Percentiles rank a stretch among this genome's conserved stretches.
Conservation (phyloP, 495 filamentous ascomycete species). For the Podospora didyma region DNA sequence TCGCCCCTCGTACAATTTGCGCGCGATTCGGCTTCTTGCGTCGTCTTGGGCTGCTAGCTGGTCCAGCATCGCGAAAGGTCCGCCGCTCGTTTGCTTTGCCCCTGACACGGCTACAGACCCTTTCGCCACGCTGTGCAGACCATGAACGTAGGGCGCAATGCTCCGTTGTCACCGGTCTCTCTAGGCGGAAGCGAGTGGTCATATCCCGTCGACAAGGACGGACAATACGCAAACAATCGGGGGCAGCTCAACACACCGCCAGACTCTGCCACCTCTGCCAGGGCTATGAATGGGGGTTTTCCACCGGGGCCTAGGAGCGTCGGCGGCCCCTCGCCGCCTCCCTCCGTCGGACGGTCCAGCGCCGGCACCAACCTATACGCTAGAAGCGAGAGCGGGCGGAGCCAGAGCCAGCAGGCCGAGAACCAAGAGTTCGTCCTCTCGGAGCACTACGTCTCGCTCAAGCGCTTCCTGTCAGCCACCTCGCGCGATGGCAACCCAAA, state of each 20-base stretch:
- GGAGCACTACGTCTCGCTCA: conserved; percentile 79
- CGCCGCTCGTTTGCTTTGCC: conserved; percentile 12
- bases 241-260: conserved; percentile 68
- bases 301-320: conserved; percentile 45
- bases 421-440: conserved; percentile 52
- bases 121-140: conserved; percentile 22
- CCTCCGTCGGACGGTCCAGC: conserved; percentile 76
- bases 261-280: conserved; percentile 59
- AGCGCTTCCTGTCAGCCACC: conserved; percentile 66
- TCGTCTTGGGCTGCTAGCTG: not conserved
- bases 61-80: not conserved
- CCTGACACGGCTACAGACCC: conserved; percentile 13
- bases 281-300: conserved; percentile 54
- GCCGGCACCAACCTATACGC: conserved; percentile 63
- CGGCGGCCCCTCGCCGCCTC: conserved; percentile 76
- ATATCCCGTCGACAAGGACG: conserved; percentile 57
- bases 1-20: not conserved
- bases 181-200: conserved; percentile 85
- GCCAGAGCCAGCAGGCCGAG: conserved; percentile 43
- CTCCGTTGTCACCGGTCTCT: conserved; percentile 79
- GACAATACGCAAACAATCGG: conserved; percentile 51
- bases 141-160: conserved; percentile 51
- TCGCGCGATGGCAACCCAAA: conserved; percentile 71
- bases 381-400: conserved; percentile 57
- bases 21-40: not conserved